phyloP scores from a whole-genome alignment of 345 rosid genomes.

The Pistacia vera region DNA sequence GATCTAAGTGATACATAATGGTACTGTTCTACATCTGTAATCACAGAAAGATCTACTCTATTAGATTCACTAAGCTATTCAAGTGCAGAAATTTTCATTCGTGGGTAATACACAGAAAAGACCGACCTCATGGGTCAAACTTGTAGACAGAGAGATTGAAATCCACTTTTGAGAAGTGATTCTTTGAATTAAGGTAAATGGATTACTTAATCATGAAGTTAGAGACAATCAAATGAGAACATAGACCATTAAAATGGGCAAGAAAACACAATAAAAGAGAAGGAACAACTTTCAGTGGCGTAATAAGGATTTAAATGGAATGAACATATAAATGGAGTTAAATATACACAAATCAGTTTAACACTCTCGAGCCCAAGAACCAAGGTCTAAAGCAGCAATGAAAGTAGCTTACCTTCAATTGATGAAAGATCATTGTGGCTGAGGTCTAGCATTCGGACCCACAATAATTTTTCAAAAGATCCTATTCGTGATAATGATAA shows the following conservation, averaged over 20 bases:
- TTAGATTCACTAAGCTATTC: background rate
- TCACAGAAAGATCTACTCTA: background rate
- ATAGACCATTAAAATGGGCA: too few relatives aligned
- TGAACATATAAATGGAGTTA: background rate
- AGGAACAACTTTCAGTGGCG: background rate
- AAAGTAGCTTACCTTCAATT: slow-evolving; percentile 62
- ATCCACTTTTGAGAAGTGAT: background rate
- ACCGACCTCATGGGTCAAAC: background rate
- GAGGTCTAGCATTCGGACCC: slow-evolving; percentile 93
- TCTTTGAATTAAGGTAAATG: background rate
- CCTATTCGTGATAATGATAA: slow-evolving; percentile 72
- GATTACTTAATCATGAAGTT: background rate
- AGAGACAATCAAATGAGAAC: background rate
- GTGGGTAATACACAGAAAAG: background rate
- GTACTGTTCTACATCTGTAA: background rate
- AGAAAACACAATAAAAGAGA: background rate
- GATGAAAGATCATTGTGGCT: slow-evolving; percentile 83
- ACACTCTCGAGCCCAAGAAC: background rate
- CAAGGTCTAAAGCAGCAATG: slow-evolving; percentile 3
- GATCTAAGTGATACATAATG: background rate
- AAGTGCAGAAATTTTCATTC: background rate
- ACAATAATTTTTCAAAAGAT: slow-evolving; percentile 65
- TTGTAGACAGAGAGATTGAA: background rate
- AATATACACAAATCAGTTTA: background rate
- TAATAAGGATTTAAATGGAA: background rate